These are phyloP conservation scores for Verbena officinalis DNA, from an alignment of 257 asterid species.

Conservation along the genomic window DNA sequence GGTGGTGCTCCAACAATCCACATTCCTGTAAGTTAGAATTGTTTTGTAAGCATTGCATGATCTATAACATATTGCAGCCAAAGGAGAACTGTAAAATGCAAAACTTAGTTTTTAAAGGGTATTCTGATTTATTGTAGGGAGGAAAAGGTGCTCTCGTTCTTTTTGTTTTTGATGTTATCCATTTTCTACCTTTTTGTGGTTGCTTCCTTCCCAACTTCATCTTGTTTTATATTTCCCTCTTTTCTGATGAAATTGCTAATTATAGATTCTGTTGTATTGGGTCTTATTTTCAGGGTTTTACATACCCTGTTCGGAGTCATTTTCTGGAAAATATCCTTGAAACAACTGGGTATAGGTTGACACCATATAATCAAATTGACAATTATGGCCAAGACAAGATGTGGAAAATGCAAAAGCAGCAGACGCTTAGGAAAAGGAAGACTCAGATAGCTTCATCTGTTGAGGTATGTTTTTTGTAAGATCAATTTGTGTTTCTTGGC, in stretches of 20 bases:
- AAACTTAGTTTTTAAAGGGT: background rate
- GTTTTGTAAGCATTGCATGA: conserved; percentile 18
- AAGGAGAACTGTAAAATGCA: background rate
- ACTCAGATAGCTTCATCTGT: conserved; percentile 93
- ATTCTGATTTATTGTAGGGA: background rate
- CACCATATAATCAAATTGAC: conserved; percentile 81
- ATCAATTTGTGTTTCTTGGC: conserved; percentile 15
- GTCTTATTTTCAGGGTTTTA: conserved; percentile 68
- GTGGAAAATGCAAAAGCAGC: conserved; percentile 98
- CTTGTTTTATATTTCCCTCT: background rate
- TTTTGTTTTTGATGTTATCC: background rate
- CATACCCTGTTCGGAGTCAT: conserved; percentile 78
- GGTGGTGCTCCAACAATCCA: conserved; percentile 85
- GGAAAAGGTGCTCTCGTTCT: background rate
- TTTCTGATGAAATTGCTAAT: conserved; percentile 13
- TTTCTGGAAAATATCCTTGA: conserved; percentile 86
- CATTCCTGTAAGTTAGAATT: conserved; percentile 69
- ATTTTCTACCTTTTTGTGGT: conserved; percentile 13
- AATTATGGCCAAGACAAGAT: conserved; percentile 93
- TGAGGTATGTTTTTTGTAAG: conserved; percentile 57
- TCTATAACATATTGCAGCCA: conserved; percentile 12
- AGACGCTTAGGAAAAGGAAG: conserved; percentile 70
- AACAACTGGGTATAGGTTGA: conserved; percentile 72
- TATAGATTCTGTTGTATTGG: conserved; percentile 17
- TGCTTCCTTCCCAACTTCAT: background rate